Evolutionary conservation across 2,329 filamentous ascomycete genomes (phyloP).

Genomic region (Parascedosporium putredinis): DNA sequence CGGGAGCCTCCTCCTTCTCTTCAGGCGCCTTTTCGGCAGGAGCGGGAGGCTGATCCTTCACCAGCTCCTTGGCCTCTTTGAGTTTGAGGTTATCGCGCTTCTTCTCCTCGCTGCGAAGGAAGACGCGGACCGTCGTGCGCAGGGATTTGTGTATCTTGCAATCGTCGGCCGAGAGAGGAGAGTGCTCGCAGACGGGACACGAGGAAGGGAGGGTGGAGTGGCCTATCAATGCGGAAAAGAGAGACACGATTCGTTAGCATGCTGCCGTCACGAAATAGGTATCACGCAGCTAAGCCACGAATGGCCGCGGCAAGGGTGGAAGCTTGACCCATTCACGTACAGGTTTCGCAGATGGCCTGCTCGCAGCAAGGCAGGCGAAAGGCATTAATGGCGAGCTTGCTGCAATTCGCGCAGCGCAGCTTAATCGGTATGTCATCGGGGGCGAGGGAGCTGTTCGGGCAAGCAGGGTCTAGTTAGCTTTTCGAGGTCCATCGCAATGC

Average conservation of each 20-base stretch:
- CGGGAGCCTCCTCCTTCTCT: too few species aligned
- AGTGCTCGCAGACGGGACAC: constrained; percentile 90
- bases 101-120: constrained; percentile 83
- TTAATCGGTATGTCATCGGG: constrained; percentile 90
- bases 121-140: constrained; percentile 86
- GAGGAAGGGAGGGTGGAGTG: constrained; percentile 65
- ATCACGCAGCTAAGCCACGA: too few species aligned
- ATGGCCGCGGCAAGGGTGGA: too few species aligned
- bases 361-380: constrained; percentile 92
- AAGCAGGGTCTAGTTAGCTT: constrained; percentile 9
- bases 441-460: constrained; percentile 52
- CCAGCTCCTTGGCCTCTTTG: constrained; percentile 26
- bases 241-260: constrained; percentile 1
- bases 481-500: not conserved
- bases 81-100: constrained; percentile 60
- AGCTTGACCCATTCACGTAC: too few species aligned
- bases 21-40: constrained; percentile 29
- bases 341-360: constrained; percentile 83
- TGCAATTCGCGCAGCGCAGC: constrained; percentile 88
- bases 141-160: constrained; percentile 84
- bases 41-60: constrained; percentile 26
- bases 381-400: constrained; percentile 79
- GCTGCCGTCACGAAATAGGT: not conserved
- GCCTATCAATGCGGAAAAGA: constrained; percentile 47
- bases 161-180: constrained; percentile 72